Percentiles rank a stretch among this genome's conserved stretches.
These are phyloP conservation scores for Platanus orientalis DNA, from an alignment of 164 flowering plant genomes.

Conservation along the genomic window DNA sequence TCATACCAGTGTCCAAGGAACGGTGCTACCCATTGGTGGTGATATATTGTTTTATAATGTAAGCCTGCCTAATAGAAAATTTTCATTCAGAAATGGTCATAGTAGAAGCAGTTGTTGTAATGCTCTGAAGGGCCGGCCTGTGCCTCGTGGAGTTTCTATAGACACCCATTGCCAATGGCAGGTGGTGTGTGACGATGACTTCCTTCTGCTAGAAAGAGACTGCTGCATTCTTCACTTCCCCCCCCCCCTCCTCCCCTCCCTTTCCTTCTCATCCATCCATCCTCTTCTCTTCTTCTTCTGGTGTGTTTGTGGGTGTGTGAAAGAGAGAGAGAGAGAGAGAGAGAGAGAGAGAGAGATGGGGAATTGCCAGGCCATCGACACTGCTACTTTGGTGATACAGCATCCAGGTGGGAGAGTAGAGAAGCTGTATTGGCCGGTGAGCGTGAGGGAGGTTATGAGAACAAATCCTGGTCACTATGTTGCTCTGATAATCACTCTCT, in stretches of 20 bases:
- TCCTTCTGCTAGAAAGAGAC: not conserved
- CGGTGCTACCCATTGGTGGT: not conserved
- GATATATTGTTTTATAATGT: too few species aligned
- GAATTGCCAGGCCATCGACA: constrained; percentile 91
- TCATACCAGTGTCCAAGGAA: not conserved
- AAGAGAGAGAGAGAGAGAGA: constrained; percentile 9
- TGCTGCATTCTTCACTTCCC: not conserved
- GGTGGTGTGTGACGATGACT: not conserved
- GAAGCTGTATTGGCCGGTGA: constrained; percentile 57
- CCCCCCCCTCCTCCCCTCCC: constrained; percentile 1
- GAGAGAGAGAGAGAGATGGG: constrained; percentile 51
- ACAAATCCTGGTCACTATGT: constrained; percentile 82
- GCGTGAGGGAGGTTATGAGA: constrained; percentile 72
- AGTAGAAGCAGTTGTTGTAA: too few species aligned
- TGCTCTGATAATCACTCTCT: constrained; percentile 60
- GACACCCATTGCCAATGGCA: too few species aligned
- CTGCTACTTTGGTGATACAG: constrained; percentile 70
- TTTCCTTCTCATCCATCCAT: not conserved
- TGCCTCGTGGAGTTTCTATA: too few species aligned
- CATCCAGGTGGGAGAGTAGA: constrained; percentile 72
- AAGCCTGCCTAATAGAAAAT: too few species aligned
- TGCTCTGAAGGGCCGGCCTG: too few species aligned
- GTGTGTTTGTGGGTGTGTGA: too few species aligned
- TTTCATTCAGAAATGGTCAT: too few species aligned
- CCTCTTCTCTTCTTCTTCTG: not conserved